Evolutionary conservation across 163 green algal genomes (phyloP), one percentile per base, ranked within the genome.

Genomic region (Prototheca wickerhamii): DNA sequence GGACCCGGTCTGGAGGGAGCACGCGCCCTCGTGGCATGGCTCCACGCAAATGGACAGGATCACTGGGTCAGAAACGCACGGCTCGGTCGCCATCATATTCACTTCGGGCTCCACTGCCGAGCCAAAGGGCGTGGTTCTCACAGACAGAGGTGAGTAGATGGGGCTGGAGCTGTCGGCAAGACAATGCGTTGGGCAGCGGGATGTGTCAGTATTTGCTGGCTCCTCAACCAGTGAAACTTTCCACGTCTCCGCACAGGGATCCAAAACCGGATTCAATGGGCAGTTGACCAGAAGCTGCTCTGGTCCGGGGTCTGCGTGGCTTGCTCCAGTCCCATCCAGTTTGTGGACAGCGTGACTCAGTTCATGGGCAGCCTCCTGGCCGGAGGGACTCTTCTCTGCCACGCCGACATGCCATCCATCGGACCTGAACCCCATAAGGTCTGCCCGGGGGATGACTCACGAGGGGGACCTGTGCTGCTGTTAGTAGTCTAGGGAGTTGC

Each of bases 321-420:
- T n/a, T n/a, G 15, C 40, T 49, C 40, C 40, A 49, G 15, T 49
- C 12, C 10, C 40, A 49, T 49, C 20, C 46, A 54, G 46, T 89
- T 89, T 71, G 83, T 89, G 4, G 83, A 89, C 65, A 61, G 64
- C 37, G 4, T 86, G 0, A 82, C 69, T 64, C 59, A 87, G 67
- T 51, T 84, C 3, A 73, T 89, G 58, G 78, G 34, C 7, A 76
- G 80, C 3, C 57, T 89, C 26, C 32, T 84, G 34, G 55, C 51
- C 40, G 76, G 76, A 42, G 50, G 20, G 46, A 12, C 46, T 54
- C 18, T 54, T 21, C 46, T 54, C 56, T 17, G 31, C 55, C 12
- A 25, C 5, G 46, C 46, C 20, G 12, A 10, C 20, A 37, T 67
- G 29, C 49, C 73, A 25, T 7, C 31, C 4, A 10, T 68, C 7